phyloP scores from a whole-genome alignment of 225 moss, liverwort and hornwort species.

The Rhytidiadelphus loreus region DNA sequence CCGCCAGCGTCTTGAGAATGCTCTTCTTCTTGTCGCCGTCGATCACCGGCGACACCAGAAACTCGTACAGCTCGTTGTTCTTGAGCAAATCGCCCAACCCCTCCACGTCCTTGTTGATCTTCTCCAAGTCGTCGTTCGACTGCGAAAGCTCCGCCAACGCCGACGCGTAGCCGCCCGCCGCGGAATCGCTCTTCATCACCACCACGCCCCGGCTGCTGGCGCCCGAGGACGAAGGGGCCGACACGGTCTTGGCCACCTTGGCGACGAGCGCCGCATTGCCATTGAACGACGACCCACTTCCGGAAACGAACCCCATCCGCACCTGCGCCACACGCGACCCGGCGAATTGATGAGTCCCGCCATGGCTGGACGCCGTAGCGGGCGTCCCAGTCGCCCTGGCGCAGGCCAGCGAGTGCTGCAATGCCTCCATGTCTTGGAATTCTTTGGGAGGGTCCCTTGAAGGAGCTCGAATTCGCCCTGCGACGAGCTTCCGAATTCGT shows the following conservation, averaged over 20 bases:
- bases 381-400: neutral
- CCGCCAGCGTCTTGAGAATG: conserved; percentile 74
- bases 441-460: neutral
- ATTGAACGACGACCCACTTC: conserved; percentile 9
- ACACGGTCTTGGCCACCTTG: neutral
- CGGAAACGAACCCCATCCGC: conserved; percentile 21
- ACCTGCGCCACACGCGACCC: conserved; percentile 21
- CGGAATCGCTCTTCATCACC: conserved; percentile 47
- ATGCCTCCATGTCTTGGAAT: conserved; percentile 11
- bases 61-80: conserved; percentile 72
- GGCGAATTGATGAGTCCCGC: neutral
- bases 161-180: conserved; percentile 62
- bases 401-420: conserved; percentile 17
- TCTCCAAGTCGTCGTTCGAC: conserved; percentile 39
- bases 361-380: neutral
- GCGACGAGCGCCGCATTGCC: conserved; percentile 20
- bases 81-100: conserved; percentile 50
- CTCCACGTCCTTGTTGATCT: conserved; percentile 67
- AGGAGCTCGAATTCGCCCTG: neutral
- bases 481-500: neutral
- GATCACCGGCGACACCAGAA: conserved; percentile 68
- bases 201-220: conserved; percentile 37
- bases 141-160: conserved; percentile 75
- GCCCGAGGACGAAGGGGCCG: neutral
- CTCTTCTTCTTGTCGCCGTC: conserved; percentile 86